Conservation (phyloP, 108 stramenopile species). For the Cyclotella kingstonii region DNA sequence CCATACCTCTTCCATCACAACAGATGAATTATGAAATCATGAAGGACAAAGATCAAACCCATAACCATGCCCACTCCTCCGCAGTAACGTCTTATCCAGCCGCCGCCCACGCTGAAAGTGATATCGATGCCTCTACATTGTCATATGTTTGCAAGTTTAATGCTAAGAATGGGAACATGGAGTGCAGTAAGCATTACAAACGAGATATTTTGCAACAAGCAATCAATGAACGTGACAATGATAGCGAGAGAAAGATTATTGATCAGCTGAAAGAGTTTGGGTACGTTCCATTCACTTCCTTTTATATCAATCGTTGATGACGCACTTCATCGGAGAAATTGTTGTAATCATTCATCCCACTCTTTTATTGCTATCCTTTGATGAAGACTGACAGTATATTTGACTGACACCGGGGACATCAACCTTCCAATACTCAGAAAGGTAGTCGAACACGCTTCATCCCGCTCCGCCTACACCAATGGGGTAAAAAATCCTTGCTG, state of each 20-base stretch:
- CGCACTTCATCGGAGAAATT: background rate
- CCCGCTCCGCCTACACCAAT: constrained; percentile 12
- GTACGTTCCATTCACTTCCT: constrained; percentile 7
- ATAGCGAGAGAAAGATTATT: constrained; percentile 35
- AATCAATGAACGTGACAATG: constrained; percentile 25
- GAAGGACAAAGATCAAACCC: no score
- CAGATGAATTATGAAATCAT: no score
- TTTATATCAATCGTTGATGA: no score
- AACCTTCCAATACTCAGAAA: constrained; percentile 25
- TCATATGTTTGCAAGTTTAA: constrained; percentile 46
- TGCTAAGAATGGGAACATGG: background rate
- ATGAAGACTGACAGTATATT: constrained; percentile 37
- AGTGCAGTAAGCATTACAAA: constrained; percentile 28
- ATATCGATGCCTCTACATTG: constrained; percentile 2
- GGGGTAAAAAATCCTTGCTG: constrained; percentile 44
- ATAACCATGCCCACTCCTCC: no score
- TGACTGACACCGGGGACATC: constrained; percentile 30
- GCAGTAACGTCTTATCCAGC: background rate
- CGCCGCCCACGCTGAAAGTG: background rate
- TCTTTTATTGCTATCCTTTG: background rate
- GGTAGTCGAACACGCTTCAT: constrained; percentile 37
- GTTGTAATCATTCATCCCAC: background rate
- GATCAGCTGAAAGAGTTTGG: constrained; percentile 47
- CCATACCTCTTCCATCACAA: no score
- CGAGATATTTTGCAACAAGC: constrained; percentile 27